Evolutionary conservation across 2,329 filamentous ascomycete species (phyloP).

Genomic region (Blumeria graminis): DNA sequence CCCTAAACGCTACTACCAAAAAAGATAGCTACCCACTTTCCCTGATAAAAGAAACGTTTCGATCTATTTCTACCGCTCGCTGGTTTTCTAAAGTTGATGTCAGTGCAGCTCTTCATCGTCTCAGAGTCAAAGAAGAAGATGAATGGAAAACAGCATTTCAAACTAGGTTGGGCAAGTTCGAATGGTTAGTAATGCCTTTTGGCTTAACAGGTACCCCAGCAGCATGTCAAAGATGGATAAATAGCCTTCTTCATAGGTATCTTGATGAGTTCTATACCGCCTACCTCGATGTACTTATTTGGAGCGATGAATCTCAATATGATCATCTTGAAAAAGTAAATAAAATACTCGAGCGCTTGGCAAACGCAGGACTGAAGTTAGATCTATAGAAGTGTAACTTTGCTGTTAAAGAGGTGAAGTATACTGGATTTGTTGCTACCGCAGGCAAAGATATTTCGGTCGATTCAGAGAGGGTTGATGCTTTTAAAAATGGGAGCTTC

Average conservation of each 20-base stretch:
- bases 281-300: not conserved
- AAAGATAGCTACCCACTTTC: not conserved
- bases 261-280: not conserved
- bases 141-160: slow-evolving; percentile 1
- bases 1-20: not conserved
- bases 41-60: not conserved
- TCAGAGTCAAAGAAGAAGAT: not conserved
- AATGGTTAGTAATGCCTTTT: slow-evolving; percentile 1
- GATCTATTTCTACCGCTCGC: not conserved
- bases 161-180: not conserved
- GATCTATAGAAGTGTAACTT: not conserved
- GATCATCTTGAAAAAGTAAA: not conserved
- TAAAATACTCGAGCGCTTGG: not conserved
- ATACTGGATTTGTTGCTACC: not conserved
- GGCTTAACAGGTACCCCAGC: not conserved
- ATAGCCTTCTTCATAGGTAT: not conserved
- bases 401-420: not conserved
- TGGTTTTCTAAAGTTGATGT: not conserved
- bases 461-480: not conserved
- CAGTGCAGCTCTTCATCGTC: not conserved
- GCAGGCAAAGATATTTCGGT: not conserved
- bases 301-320: not conserved
- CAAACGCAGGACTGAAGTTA: not conserved
- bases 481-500: not conserved
- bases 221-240: not conserved